Conservation (phyloP, 1,284 basidiomycete genomes). For the Ustanciosporium gigantosporum region DNA sequence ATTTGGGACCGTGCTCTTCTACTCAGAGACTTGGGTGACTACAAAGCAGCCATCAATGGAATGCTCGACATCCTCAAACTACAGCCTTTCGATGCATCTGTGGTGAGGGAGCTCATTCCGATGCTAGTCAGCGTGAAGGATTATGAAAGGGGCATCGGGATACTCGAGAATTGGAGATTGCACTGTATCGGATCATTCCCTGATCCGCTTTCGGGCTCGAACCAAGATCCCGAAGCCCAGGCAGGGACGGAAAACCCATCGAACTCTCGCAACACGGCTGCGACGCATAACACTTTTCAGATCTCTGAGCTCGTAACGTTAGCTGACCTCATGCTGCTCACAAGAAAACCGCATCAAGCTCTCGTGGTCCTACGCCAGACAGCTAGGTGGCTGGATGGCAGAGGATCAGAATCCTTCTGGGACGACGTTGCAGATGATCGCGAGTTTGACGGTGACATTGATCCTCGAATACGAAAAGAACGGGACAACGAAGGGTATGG, state of each 20-base stretch:
- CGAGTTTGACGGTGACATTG: conserved; percentile 71
- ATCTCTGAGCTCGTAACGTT: conserved; percentile 69
- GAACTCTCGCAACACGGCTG: not conserved
- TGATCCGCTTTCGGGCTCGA: conserved; percentile 46
- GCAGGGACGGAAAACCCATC: not conserved
- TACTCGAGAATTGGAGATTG: conserved; percentile 71
- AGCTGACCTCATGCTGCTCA: conserved; percentile 77
- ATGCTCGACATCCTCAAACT: conserved; percentile 76
- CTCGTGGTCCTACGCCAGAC: conserved; percentile 75
- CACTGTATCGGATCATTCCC: conserved; percentile 57
- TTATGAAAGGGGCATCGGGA: conserved; percentile 68
- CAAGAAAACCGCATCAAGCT: conserved; percentile 72
- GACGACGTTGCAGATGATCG: conserved; percentile 75
- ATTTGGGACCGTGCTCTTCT: conserved; percentile 88
- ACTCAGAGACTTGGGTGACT: conserved; percentile 74
- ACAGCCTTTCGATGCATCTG: conserved; percentile 77
- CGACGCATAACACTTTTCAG: conserved; percentile 37
- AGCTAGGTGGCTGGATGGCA: conserved; percentile 84
- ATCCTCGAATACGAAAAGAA: conserved; percentile 24
- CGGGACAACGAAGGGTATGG: conserved; percentile 56
- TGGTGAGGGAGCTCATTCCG: conserved; percentile 77
- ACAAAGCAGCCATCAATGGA: conserved; percentile 76
- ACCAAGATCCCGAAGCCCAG: not conserved
- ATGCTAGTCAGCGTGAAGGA: conserved; percentile 76
- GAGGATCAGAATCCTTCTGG: conserved; percentile 76